phyloP scores from a whole-genome alignment of 2,329 filamentous ascomycete genomes.

The Chaetomiaceae sp. region DNA sequence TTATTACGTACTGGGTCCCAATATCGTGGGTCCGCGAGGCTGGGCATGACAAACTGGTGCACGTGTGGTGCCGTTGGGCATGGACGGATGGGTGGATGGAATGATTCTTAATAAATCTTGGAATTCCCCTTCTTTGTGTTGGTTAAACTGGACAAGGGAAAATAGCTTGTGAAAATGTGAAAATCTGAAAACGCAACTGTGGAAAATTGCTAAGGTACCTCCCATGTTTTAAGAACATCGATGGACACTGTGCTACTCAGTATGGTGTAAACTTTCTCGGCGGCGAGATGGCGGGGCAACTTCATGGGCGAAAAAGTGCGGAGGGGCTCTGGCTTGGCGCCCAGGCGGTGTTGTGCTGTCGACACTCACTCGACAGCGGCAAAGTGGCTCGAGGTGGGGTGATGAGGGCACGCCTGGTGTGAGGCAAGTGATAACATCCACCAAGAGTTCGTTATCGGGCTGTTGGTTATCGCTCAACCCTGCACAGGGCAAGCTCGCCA shows the following conservation, averaged over 20 bases:
- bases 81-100: background rate
- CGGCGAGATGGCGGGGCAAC: slow-evolving; percentile 9
- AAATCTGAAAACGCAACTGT: too few relatives aligned
- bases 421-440: background rate
- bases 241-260: too few relatives aligned
- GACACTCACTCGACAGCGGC: background rate
- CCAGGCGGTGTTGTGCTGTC: slow-evolving; percentile 1
- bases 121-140: background rate
- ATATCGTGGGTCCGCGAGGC: slow-evolving; percentile 17
- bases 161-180: too few relatives aligned
- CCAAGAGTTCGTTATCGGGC: background rate
- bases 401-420: background rate
- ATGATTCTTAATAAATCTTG: too few relatives aligned
- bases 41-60: slow-evolving; percentile 19
- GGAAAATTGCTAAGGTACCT: too few relatives aligned
- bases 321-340: slow-evolving; percentile 6
- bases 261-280: background rate
- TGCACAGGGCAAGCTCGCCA: too few relatives aligned
- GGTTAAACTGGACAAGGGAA: background rate
- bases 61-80: background rate
- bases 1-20: slow-evolving; percentile 17
- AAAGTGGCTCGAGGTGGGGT: slow-evolving; percentile 11
- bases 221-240: too few relatives aligned
- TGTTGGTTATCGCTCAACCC: background rate
- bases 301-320: background rate